A percentile compares a stretch with the other conserved stretches of the same genome.
Evolutionary conservation across 805 yeast genomes (phyloP).

Genomic region (Komagataella populi): DNA sequence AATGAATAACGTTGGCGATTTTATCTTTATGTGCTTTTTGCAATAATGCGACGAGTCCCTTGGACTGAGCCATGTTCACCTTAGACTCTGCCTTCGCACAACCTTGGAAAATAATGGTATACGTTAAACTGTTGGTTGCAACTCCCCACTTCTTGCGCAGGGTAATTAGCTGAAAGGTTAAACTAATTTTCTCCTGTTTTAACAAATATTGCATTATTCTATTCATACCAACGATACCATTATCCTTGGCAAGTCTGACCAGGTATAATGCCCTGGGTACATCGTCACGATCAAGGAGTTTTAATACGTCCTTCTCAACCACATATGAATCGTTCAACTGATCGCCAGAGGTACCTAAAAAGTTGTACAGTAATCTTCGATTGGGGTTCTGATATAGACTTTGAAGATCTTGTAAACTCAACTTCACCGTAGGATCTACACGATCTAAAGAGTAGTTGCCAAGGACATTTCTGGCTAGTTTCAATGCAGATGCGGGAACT

Average conservation of each 20-base stretch:
- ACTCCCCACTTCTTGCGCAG: slow-evolving; percentile 53
- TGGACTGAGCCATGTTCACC: slow-evolving; percentile 14
- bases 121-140: slow-evolving; percentile 32
- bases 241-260: slow-evolving; percentile 29
- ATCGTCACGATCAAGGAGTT: slow-evolving; percentile 36
- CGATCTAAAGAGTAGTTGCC: slow-evolving; percentile 5
- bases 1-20: slow-evolving; percentile 23
- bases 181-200: slow-evolving; percentile 24
- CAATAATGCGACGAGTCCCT: slow-evolving; percentile 19
- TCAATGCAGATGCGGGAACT: slow-evolving; percentile 14
- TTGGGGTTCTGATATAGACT: slow-evolving; percentile 15
- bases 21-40: slow-evolving; percentile 15
- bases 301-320: slow-evolving; percentile 38
- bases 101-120: slow-evolving; percentile 32
- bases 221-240: slow-evolving; percentile 52
- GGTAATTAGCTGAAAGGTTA: slow-evolving; percentile 35
- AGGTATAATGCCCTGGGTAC: slow-evolving; percentile 17
- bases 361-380: slow-evolving; percentile 31
- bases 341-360: slow-evolving; percentile 45
- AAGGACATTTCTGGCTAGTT: slow-evolving; percentile 9
- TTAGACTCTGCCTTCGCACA: slow-evolving; percentile 19
- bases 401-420: slow-evolving; percentile 13
- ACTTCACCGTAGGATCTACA: slow-evolving; percentile 11
- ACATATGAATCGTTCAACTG: slow-evolving; percentile 45
- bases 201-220: slow-evolving; percentile 39